Evolutionary conservation across 2,329 filamentous ascomycete genomes (phyloP).

Genomic region (Endothia cerciana): DNA sequence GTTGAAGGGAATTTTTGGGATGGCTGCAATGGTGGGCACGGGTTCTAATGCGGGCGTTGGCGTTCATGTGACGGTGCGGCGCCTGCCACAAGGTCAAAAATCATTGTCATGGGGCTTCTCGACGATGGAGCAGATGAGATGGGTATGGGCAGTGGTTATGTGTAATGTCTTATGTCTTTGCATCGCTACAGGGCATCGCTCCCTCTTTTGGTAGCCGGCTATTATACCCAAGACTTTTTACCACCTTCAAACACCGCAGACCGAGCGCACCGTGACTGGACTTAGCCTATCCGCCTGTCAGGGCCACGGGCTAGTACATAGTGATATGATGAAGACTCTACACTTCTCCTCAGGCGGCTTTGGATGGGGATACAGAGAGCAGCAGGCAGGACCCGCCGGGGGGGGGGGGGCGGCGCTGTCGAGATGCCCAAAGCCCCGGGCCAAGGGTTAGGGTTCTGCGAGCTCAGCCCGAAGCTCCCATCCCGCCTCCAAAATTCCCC

Average conservation of each 20-base stretch:
- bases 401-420: no score
- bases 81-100: constrained; percentile 20
- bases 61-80: constrained; percentile 15
- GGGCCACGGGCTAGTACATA: no score
- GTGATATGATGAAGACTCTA: no score
- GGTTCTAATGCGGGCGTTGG: constrained; percentile 24
- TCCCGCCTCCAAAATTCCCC: constrained; percentile 21
- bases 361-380: no score
- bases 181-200: constrained; percentile 26
- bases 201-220: constrained; percentile 22
- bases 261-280: neutral
- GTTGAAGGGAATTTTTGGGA: neutral
- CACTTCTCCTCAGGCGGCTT: no score
- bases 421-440: no score
- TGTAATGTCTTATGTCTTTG: constrained; percentile 28
- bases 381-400: no score
- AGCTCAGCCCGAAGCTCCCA: constrained; percentile 8
- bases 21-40: constrained; percentile 2
- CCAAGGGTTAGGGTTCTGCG: constrained; percentile 8
- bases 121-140: constrained; percentile 12
- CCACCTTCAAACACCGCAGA: neutral
- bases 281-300: neutral
- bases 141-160: constrained; percentile 24
- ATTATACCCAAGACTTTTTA: constrained; percentile 20
- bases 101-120: constrained; percentile 18